phyloP scores from a whole-genome alignment of 176 grass and related monocot genomes.

The Saccharum officinarum region DNA sequence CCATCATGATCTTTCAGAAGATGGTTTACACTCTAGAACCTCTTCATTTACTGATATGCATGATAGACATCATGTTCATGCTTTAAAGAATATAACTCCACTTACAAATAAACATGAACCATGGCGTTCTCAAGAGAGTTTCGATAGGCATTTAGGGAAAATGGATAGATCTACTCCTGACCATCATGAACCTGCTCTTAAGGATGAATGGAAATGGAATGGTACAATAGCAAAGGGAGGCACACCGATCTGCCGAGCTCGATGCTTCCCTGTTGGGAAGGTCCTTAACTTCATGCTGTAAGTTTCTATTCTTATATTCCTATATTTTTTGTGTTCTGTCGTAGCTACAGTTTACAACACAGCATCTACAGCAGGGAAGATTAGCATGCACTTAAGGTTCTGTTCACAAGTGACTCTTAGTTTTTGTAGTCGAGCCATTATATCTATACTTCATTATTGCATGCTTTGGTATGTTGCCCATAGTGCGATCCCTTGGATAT shows the following conservation, averaged over 20 bases:
- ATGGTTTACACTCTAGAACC: conserved; percentile 37
- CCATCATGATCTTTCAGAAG: conserved; percentile 43
- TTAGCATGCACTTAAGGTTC: not conserved
- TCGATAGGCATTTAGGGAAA: conserved; percentile 44
- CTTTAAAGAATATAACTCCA: conserved; percentile 51
- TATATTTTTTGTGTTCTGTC: not conserved
- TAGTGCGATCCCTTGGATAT: conserved; percentile 4
- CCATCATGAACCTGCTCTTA: conserved; percentile 38
- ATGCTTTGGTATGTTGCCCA: not conserved
- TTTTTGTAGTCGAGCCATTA: conserved; percentile 13
- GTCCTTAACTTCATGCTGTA: conserved; percentile 96
- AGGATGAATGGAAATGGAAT: conserved; percentile 96
- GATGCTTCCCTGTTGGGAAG: conserved; percentile 95
- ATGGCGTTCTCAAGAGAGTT: conserved; percentile 45
- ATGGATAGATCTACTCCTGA: conserved; percentile 51
- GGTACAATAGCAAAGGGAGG: conserved; percentile 92
- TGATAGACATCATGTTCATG: conserved; percentile 41
- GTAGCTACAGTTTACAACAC: not conserved
- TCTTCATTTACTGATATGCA: conserved; percentile 22
- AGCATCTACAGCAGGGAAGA: conserved; percentile 10
- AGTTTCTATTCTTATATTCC: conserved; percentile 46
- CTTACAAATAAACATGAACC: conserved; percentile 49
- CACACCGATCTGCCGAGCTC: conserved; percentile 77
- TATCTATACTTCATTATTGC: conserved; percentile 10
- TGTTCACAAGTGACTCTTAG: not conserved